phyloP scores from a whole-genome alignment of 73 alveolate genomes.

The Stentor roeselii region DNA sequence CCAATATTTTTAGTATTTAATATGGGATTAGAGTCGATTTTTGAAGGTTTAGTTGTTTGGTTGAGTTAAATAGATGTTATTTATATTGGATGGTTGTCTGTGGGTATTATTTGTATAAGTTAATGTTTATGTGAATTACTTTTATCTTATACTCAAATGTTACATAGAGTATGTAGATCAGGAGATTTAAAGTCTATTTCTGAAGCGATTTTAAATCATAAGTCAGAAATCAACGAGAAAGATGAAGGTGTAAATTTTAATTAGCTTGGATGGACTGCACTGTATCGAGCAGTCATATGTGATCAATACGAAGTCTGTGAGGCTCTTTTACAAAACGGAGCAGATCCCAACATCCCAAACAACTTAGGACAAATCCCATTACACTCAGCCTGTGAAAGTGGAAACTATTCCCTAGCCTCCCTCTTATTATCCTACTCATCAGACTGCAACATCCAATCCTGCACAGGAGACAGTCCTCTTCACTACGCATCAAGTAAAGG shows the following conservation, averaged over 20 bases:
- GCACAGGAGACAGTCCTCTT: background rate
- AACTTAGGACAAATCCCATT: slow-evolving; percentile 12
- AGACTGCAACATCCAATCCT: background rate
- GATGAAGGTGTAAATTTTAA: slow-evolving; percentile 20
- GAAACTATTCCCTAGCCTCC: background rate
- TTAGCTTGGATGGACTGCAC: slow-evolving; percentile 18
- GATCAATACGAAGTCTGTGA: background rate
- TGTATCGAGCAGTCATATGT: background rate
- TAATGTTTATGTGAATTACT: too few species aligned
- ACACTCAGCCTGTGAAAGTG: slow-evolving; percentile 7
- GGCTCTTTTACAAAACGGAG: background rate
- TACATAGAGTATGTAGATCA: slow-evolving; percentile 25
- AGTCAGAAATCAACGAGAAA: background rate
- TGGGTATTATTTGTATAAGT: too few species aligned
- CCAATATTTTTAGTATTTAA: too few species aligned
- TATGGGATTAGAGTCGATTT: too few species aligned
- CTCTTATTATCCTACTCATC: background rate
- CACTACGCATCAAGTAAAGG: slow-evolving; percentile 10
- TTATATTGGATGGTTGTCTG: too few species aligned
- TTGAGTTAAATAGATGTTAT: too few species aligned
- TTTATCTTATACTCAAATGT: too few species aligned
- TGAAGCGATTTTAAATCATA: background rate
- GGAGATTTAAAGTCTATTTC: slow-evolving; percentile 23
- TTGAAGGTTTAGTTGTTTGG: too few species aligned
- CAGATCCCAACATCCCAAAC: slow-evolving; percentile 22